Percentiles rank a stretch among this genome's conserved stretches.
Evolutionary conservation across 768 basidiomycete genomes (phyloP).

Genomic region (Leucocoprinus leucothites): DNA sequence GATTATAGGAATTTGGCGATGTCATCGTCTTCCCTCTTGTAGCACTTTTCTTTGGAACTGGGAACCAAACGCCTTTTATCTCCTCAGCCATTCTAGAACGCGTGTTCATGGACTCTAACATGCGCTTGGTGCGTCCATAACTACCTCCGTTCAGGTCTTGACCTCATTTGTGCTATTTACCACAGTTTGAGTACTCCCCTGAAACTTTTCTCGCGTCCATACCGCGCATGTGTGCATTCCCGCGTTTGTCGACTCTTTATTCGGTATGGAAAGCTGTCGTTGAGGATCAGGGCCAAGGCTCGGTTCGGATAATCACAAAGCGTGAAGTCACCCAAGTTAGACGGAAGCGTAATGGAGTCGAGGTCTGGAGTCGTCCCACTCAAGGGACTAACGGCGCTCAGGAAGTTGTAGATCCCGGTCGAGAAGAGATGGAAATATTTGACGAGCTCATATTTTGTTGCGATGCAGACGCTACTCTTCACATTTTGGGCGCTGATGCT

Average conservation of each 20-base stretch:
- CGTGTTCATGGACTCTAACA: slow-evolving; percentile 31
- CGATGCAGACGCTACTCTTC: slow-evolving; percentile 25
- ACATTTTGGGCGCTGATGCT: slow-evolving; percentile 23
- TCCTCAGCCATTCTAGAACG: slow-evolving; percentile 29
- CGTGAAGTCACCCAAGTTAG: slow-evolving; percentile 26
- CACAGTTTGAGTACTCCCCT: slow-evolving; percentile 28
- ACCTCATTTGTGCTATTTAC: neutral
- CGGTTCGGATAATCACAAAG: slow-evolving; percentile 21
- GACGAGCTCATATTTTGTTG: slow-evolving; percentile 27
- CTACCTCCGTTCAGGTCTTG: neutral
- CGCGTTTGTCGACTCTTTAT: slow-evolving; percentile 24
- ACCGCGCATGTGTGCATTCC: slow-evolving; percentile 28
- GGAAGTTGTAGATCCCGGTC: slow-evolving; percentile 24
- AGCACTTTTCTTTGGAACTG: slow-evolving; percentile 30
- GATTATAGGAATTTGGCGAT: slow-evolving; percentile 25
- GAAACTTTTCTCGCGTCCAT: slow-evolving; percentile 27
- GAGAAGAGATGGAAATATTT: slow-evolving; percentile 20
- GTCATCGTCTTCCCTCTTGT: slow-evolving; percentile 28
- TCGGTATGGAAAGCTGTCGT: slow-evolving; percentile 23
- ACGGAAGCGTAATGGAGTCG: slow-evolving; percentile 19
- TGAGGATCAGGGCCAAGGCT: slow-evolving; percentile 23
- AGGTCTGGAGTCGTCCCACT: slow-evolving; percentile 24
- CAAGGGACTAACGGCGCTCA: slow-evolving; percentile 26
- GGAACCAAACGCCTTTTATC: slow-evolving; percentile 31
- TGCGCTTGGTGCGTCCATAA: slow-evolving; percentile 22